Evolutionary conservation across 768 basidiomycete genomes (phyloP).

Genomic region (Macrolepiota dolichaula): DNA sequence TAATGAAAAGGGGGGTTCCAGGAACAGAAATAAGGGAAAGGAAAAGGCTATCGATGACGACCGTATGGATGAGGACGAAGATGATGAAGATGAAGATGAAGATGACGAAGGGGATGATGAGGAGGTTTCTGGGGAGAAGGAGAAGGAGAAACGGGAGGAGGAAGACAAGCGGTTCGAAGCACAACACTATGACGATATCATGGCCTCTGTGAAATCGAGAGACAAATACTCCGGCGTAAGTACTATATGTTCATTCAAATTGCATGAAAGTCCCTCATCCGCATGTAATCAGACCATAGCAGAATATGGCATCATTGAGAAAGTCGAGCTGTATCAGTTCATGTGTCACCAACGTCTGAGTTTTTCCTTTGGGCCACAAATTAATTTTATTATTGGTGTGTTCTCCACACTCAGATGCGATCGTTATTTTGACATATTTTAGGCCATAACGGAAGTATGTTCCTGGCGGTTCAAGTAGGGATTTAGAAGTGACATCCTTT

Average conservation of each 20-base stretch:
- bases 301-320: conserved; percentile 84
- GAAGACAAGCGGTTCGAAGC: conserved; percentile 9
- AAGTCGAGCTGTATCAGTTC: conserved; percentile 86
- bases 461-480: not conserved
- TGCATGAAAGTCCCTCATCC: not conserved
- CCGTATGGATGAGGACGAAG: not conserved
- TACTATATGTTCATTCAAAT: not conserved
- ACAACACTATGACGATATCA: conserved; percentile 6
- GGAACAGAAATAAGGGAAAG: conserved; percentile 1
- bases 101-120: not conserved
- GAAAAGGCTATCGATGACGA: not conserved
- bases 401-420: not conserved
- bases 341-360: conserved; percentile 91
- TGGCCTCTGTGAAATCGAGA: conserved; percentile 4
- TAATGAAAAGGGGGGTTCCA: not conserved
- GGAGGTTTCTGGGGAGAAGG: not conserved
- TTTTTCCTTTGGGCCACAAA: conserved; percentile 86
- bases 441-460: conserved; percentile 94
- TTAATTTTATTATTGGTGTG: conserved; percentile 94
- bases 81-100: not conserved
- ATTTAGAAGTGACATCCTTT: not conserved
- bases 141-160: conserved; percentile 2
- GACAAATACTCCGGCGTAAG: conserved; percentile 2
- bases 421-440: not conserved
- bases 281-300: conserved; percentile 59